Evolutionary conservation across 176 grass and related monocot species (phyloP).

Genomic region (Puccinellia tenuiflora): DNA sequence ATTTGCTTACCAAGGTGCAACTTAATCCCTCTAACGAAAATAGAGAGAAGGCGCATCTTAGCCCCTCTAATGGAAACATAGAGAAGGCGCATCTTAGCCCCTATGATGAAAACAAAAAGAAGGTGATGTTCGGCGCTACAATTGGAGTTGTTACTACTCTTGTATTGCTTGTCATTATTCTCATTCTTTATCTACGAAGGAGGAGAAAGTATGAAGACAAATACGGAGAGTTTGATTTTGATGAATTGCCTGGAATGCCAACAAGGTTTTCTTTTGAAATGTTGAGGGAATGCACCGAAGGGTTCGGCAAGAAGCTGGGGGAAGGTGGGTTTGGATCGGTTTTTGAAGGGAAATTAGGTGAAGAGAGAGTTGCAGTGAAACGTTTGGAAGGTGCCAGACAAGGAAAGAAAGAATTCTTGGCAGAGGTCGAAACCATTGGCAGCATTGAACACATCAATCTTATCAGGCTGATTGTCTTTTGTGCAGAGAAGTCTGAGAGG

Average conservation of each 20-base stretch:
- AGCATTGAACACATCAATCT: conserved; percentile 8
- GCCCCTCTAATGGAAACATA: not conserved
- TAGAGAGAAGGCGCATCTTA: not conserved
- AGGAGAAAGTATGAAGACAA: not conserved
- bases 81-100: too few relatives aligned
- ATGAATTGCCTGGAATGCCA: not conserved
- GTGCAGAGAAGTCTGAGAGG: not conserved
- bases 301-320: not conserved
- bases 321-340: not conserved
- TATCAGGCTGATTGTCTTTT: not conserved
- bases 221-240: not conserved
- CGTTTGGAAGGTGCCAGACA: not conserved
- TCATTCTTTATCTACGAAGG: not conserved
- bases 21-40: not conserved
- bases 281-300: not conserved
- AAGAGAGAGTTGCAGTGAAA: not conserved
- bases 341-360: not conserved
- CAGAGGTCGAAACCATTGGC: not conserved
- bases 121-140: not conserved
- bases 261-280: not conserved
- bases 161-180: not conserved
- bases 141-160: not conserved
- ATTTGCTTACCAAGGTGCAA: not conserved
- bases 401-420: not conserved
- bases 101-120: not conserved